Percentiles rank a stretch among this genome's conserved stretches.
Conservation (phyloP, 371 early-diverging fungal species). For the Chytridium lagenaria region DNA sequence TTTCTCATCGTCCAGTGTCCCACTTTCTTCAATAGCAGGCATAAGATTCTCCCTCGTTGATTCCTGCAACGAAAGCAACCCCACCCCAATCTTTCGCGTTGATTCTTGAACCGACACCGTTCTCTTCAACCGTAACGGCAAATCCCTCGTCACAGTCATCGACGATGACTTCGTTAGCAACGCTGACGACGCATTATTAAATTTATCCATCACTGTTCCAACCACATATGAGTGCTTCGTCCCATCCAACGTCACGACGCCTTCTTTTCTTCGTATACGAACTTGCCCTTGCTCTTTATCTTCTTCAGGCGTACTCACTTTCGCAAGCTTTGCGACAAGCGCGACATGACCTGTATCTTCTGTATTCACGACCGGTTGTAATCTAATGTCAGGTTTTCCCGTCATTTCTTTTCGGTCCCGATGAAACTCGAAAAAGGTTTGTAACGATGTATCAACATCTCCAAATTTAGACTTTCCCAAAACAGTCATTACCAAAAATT, state of each 20-base stretch:
- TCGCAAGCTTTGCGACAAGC: neutral
- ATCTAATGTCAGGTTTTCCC: neutral
- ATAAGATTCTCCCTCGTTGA: too few species aligned
- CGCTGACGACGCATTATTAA: neutral
- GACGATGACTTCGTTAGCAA: neutral
- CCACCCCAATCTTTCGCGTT: too few species aligned
- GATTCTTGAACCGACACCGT: too few species aligned
- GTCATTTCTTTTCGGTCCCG: neutral
- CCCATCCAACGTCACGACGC: neutral
- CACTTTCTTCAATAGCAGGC: too few species aligned
- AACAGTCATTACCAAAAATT: neutral
- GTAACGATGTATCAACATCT: neutral
- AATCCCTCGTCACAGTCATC: neutral
- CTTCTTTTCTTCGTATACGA: too few species aligned
- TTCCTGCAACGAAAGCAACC: too few species aligned
- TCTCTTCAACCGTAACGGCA: too few species aligned
- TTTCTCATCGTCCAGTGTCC: too few species aligned
- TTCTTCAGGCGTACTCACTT: neutral
- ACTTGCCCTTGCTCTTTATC: too few species aligned
- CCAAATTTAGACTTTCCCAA: neutral
- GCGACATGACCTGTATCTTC: neutral
- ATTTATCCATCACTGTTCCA: neutral
- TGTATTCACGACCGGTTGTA: neutral
- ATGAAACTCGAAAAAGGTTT: constrained; percentile 8
- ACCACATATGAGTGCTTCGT: neutral